These are phyloP conservation scores for Calonectria fujianensis DNA, from an alignment of 2,329 filamentous ascomycete genomes.

Conservation along the genomic window DNA sequence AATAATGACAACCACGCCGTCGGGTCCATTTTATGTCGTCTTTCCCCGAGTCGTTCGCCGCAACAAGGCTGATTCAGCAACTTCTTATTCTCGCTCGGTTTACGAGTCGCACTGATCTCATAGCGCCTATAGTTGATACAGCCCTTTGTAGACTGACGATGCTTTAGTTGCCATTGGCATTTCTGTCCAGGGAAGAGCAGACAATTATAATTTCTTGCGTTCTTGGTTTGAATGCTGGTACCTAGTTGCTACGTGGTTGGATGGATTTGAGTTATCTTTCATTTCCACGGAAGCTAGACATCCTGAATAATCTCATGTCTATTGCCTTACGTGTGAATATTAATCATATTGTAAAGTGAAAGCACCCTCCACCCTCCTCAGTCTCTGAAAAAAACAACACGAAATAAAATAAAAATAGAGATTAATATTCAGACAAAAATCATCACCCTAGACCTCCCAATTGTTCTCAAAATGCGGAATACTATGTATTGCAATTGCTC, in stretches of 20 bases:
- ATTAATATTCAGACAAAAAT: background rate
- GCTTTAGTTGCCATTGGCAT: background rate
- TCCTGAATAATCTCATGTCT: background rate
- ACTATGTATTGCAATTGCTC: background rate
- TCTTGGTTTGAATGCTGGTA: background rate
- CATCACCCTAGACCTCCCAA: background rate
- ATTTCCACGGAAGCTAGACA: background rate
- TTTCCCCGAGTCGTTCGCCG: background rate
- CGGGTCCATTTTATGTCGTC: background rate
- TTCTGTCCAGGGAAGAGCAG: background rate
- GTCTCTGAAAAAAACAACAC: background rate
- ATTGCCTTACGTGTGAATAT: background rate
- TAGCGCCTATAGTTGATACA: background rate
- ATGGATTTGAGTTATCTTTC: background rate
- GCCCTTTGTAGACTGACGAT: background rate
- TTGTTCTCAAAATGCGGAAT: background rate
- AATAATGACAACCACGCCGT: too few relatives aligned
- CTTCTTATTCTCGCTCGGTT: background rate
- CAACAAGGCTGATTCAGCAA: background rate
- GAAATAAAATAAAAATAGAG: too few relatives aligned
- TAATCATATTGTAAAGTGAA: background rate
- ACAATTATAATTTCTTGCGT: background rate
- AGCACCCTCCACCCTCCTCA: background rate
- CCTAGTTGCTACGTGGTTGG: too few relatives aligned
- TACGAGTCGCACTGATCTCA: background rate